Evolutionary conservation across 1,139 yeast species (phyloP).

Genomic region (Yamadazyma atlantica): DNA sequence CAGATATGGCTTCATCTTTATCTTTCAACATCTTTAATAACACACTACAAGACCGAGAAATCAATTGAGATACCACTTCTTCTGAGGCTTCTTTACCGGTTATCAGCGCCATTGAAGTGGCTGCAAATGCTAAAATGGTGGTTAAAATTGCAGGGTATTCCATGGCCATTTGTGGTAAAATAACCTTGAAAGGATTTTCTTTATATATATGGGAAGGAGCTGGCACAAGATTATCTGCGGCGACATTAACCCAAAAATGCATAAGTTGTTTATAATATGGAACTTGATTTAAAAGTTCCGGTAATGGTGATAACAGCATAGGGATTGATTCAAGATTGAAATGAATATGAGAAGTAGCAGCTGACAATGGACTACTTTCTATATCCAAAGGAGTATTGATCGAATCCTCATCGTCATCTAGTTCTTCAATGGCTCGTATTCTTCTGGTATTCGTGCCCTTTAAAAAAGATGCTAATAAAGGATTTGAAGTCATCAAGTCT

Average conservation of each 20-base stretch:
- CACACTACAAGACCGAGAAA: constrained; percentile 58
- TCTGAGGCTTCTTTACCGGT: constrained; percentile 39
- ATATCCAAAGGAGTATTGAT: constrained; percentile 9
- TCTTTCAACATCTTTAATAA: constrained; percentile 52
- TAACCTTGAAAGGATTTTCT: constrained; percentile 65
- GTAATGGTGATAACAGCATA: constrained; percentile 52
- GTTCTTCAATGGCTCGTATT: constrained; percentile 2
- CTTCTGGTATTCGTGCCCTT: neutral
- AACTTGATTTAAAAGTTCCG: constrained; percentile 56
- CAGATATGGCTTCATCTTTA: constrained; percentile 55
- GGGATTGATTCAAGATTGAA: constrained; percentile 33
- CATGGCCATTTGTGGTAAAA: constrained; percentile 72
- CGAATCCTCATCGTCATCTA: constrained; percentile 7
- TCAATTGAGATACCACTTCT: constrained; percentile 48
- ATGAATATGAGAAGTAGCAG: neutral
- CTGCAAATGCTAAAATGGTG: constrained; percentile 66
- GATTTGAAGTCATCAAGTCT: constrained; percentile 3
- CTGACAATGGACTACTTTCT: constrained; percentile 8
- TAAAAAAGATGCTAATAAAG: neutral
- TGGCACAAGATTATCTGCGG: constrained; percentile 65
- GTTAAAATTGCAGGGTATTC: constrained; percentile 58
- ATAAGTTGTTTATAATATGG: constrained; percentile 61
- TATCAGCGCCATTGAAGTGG: constrained; percentile 45
- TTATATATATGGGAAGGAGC: constrained; percentile 58
- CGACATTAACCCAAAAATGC: constrained; percentile 63